Conservation (phyloP, 257 asterid species). For the Solanum peruvianum region DNA sequence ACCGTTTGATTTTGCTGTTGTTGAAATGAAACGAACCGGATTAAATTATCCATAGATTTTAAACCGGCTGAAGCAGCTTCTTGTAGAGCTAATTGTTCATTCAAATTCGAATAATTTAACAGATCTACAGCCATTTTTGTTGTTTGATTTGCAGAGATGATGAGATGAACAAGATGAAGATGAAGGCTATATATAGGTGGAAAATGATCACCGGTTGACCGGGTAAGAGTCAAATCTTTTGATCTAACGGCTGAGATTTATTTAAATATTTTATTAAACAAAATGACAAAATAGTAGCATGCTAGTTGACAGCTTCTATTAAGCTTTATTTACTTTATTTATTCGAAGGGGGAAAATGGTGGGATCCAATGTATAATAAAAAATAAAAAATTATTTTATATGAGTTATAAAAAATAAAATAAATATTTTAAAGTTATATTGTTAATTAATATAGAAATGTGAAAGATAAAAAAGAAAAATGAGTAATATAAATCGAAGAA, state of each 20-base stretch:
- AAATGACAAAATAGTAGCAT: neutral
- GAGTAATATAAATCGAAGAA: too few relatives aligned
- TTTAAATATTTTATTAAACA: neutral
- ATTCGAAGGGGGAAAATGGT: neutral
- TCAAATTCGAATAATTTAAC: conserved; percentile 18
- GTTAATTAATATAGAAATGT: too few relatives aligned
- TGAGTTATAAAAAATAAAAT: too few relatives aligned
- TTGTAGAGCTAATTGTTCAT: conserved; percentile 46
- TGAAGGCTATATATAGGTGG: conserved; percentile 17
- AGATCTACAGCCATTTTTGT: conserved; percentile 44
- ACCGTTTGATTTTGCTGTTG: neutral
- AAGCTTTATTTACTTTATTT: neutral
- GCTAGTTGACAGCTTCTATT: neutral
- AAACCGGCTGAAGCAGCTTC: conserved; percentile 69
- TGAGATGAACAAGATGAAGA: neutral
- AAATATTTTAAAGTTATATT: too few relatives aligned
- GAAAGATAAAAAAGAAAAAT: too few relatives aligned
- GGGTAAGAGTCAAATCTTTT: conserved; percentile 30
- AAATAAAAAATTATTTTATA: too few relatives aligned
- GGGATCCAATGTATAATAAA: neutral
- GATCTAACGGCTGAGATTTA: neutral
- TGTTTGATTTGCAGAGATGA: neutral
- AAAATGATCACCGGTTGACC: conserved; percentile 26
- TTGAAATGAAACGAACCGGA: conserved; percentile 43
- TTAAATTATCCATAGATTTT: conserved; percentile 65